phyloP scores from a whole-genome alignment of 2,329 filamentous ascomycete genomes.

The Ophiostoma sp. region DNA sequence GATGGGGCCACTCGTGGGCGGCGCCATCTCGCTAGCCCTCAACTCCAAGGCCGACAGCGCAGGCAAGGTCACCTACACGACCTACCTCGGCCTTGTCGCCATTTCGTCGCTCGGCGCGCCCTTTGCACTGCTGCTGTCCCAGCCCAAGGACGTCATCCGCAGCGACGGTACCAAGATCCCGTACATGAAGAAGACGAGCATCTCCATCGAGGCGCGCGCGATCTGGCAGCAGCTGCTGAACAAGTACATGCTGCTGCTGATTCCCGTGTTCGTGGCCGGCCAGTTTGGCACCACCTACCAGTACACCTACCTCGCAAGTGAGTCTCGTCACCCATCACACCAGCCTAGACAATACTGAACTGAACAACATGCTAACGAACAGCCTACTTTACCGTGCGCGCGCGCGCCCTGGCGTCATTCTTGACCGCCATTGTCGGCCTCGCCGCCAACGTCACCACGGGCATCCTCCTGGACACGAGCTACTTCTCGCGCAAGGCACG shows the following conservation, averaged over 20 bases:
- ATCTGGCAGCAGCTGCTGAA: constrained; percentile 3
- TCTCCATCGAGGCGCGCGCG: neutral
- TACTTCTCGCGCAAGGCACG: neutral
- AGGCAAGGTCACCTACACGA: constrained; percentile 1
- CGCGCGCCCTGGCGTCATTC: neutral
- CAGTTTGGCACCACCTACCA: constrained; percentile 8
- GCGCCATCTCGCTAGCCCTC: constrained; percentile 5
- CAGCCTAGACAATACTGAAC: too few relatives aligned
- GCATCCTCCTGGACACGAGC: neutral
- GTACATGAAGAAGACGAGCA: neutral
- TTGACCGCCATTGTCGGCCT: constrained; percentile 1
- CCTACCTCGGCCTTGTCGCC: neutral
- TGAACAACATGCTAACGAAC: neutral
- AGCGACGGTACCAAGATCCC: neutral
- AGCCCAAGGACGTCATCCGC: constrained; percentile 5
- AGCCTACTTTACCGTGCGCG: neutral
- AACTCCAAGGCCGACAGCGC: neutral
- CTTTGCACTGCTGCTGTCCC: neutral
- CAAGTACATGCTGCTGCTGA: constrained; percentile 5
- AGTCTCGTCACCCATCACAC: neutral
- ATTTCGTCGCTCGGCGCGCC: neutral
- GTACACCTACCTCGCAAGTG: neutral
- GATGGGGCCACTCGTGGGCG: neutral
- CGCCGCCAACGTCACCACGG: neutral
- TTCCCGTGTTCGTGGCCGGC: constrained; percentile 2